phyloP scores from a whole-genome alignment of 163 green algal genomes.

The Chloroidium sp. region DNA sequence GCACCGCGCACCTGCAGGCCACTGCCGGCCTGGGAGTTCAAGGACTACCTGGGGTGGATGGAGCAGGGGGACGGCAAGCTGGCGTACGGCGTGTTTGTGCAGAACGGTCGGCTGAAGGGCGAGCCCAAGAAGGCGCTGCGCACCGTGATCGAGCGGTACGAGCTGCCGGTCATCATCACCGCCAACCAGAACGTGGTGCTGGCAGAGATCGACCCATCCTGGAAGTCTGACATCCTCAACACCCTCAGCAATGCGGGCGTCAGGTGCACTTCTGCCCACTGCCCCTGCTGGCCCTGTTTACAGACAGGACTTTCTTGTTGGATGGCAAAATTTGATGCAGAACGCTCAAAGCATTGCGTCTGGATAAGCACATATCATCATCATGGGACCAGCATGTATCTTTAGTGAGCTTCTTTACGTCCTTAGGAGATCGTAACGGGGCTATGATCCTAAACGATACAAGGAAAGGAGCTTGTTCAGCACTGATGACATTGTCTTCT shows the following conservation, averaged over 20 bases:
- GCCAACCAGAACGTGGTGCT: constrained; percentile 97
- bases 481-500: no score
- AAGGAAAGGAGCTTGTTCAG: no score
- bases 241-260: constrained; percentile 28
- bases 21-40: constrained; percentile 87
- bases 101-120: constrained; percentile 90
- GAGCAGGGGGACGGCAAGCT: constrained; percentile 92
- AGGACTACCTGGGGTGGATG: constrained; percentile 94
- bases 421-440: no score
- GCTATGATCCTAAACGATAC: no score
- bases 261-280: constrained; percentile 7
- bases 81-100: constrained; percentile 86
- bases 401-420: no score
- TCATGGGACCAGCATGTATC: no score
- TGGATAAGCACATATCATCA: no score
- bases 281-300: no score
- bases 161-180: constrained; percentile 86
- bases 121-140: constrained; percentile 94
- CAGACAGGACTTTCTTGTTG: no score
- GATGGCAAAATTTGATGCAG: no score
- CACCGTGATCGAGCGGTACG: constrained; percentile 86
- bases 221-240: constrained; percentile 78
- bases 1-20: constrained; percentile 44
- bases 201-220: constrained; percentile 74
- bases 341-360: no score